Base-by-base conservation (phyloP, 495 filamentous ascomycete genomes). In the Hypoxylon crocopeplum region DNA sequence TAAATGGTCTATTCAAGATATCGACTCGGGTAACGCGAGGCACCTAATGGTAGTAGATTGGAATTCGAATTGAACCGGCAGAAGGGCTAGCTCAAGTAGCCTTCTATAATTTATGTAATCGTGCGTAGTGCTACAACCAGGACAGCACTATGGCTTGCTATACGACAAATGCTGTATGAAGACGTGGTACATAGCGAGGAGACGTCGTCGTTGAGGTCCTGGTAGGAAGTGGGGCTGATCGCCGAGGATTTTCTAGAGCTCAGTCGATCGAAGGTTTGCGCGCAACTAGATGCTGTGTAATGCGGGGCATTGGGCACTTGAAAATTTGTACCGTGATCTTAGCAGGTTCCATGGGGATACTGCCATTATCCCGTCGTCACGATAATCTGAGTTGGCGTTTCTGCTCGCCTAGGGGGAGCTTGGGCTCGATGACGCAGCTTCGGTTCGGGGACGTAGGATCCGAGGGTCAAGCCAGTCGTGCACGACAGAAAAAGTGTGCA, bases 371-470 rank as follows among this genome's bases (percentile, higher is more conserved):
- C 48, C 5, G 32, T 47, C 10, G 45, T 29, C 45, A 42, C 16
- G 29, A 56, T 30, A 48, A 51, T 34, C 11, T 27, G 38, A 38
- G 11, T 37, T 49, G 33, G 27, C 19, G 34, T 32, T 48, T 38
- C 13, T 48, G 30, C 32, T 40, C 32, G 37, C 12, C 27, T 19
- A 16, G 39, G 8, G 29, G 33, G 51, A 57, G 40, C 44, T 34
- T 46, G 48, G 54, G 39, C 32, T 60, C 55, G 62, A 68, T 66
- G 65, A 70, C 65, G 68, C 65, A 70, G 64, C 44, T 58, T 59
- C 60, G 61, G 64, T 59, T 64, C 61, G 62, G 61, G 36, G 39
- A 50, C 36, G 48, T 47, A 47, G 61, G 46, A 59, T 59, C 59
- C 65, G 56, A 59, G 40, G 50, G 58, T 41, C 40, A 59, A 69